These are phyloP conservation scores for Chytriomyces sp. DNA, from an alignment of 192 early-diverging fungal species.

Conservation along the genomic window DNA sequence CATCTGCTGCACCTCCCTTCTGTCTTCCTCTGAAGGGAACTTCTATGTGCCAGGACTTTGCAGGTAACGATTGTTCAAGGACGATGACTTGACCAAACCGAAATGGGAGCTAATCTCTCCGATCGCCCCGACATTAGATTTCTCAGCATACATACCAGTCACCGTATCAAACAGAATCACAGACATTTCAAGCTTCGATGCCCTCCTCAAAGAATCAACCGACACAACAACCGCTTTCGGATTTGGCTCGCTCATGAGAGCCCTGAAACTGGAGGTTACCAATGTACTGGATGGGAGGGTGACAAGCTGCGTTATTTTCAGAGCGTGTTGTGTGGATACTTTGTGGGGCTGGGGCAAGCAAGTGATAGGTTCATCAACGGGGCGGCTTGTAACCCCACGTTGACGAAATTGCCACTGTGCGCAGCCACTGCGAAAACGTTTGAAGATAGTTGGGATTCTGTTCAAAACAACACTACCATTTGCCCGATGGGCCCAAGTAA, in stretches of 20 bases:
- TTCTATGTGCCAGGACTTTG: constrained; percentile 12
- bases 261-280: background rate
- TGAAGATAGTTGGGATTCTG: background rate
- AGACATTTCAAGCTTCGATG: background rate
- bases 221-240: background rate
- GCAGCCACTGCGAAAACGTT: background rate
- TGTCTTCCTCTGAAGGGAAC: constrained; percentile 11
- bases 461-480: background rate
- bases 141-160: constrained; percentile 8
- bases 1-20: background rate
- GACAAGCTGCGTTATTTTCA: background rate
- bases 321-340: background rate
- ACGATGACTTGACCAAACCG: too few relatives aligned
- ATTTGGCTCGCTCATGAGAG: background rate
- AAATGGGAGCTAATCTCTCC: too few relatives aligned
- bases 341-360: background rate
- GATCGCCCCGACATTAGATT: background rate
- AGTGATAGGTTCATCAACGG: background rate
- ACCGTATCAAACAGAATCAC: background rate
- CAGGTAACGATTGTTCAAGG: background rate
- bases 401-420: background rate
- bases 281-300: background rate
- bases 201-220: background rate
- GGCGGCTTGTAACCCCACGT: background rate
- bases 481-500: background rate